Conservation (phyloP, 2,329 filamentous ascomycete genomes). For the Mollisia scopiformis region DNA sequence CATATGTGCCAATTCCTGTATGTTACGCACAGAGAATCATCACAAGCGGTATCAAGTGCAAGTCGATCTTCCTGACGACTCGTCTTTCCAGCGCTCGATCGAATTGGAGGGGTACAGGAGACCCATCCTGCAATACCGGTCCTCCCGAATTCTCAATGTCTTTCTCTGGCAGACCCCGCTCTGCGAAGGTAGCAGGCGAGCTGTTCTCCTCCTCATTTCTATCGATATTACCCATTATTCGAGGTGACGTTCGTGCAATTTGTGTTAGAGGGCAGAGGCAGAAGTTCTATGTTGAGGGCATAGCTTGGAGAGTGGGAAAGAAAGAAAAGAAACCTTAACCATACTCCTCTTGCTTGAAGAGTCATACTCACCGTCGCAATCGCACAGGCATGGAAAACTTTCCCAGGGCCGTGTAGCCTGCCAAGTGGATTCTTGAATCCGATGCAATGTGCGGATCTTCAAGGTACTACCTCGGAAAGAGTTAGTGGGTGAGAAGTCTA, state of each 20-base stretch:
- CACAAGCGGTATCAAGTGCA: conserved; percentile 49
- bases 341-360: neutral
- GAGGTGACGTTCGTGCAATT: neutral
- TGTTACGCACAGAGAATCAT: conserved; percentile 26
- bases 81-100: conserved; percentile 44
- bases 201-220: neutral
- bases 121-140: neutral
- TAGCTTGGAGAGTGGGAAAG: neutral
- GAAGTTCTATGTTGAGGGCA: neutral
- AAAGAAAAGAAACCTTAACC: neutral
- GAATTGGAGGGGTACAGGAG: conserved; percentile 6
- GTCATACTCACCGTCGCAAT: neutral
- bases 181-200: neutral
- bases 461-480: neutral
- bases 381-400: neutral
- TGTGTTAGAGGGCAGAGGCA: no score
- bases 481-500: neutral
- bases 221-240: neutral
- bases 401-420: neutral
- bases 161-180: conserved; percentile 5
- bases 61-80: conserved; percentile 61
- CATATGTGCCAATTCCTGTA: neutral
- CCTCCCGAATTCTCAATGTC: neutral
- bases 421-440: neutral
- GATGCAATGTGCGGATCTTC: neutral